Conservation (phyloP, 352 stramenopile species). For the Thraustochytrium sp. region DNA sequence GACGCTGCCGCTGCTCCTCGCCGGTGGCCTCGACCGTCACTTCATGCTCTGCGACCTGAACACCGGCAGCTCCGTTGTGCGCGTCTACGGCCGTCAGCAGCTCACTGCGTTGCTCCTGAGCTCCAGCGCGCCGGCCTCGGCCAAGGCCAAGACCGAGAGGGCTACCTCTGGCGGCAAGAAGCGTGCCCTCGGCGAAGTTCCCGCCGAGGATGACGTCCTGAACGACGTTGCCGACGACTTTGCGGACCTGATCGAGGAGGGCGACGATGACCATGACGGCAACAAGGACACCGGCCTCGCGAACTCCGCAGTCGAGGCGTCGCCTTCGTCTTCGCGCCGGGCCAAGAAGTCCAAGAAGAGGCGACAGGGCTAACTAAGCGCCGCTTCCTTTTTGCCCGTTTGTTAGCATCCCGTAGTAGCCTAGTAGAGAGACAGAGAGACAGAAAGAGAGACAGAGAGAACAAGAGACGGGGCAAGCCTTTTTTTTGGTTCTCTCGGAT, state of each 20-base stretch:
- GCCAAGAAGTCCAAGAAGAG: background rate
- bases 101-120: background rate
- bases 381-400: too few relatives aligned
- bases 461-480: background rate
- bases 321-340: background rate
- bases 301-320: background rate
- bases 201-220: background rate
- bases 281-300: background rate
- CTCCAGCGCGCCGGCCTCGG: background rate
- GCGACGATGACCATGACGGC: background rate
- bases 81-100: slow-evolving; percentile 68
- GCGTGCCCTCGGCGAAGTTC: background rate
- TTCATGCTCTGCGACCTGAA: slow-evolving; percentile 83
- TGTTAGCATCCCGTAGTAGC: too few relatives aligned
- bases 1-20: slow-evolving; percentile 75
- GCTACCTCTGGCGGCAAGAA: background rate
- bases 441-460: background rate
- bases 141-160: background rate
- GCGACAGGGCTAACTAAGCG: background rate
- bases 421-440: background rate
- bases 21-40: slow-evolving; percentile 85
- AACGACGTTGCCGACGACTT: background rate
- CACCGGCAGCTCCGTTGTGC: slow-evolving; percentile 64
- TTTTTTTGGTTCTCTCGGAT: too few relatives aligned
- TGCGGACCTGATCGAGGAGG: background rate